Evolutionary conservation across 306 rosid species (phyloP), one percentile per base, ranked within the genome.

Genomic region (Quercus engelmannii): DNA sequence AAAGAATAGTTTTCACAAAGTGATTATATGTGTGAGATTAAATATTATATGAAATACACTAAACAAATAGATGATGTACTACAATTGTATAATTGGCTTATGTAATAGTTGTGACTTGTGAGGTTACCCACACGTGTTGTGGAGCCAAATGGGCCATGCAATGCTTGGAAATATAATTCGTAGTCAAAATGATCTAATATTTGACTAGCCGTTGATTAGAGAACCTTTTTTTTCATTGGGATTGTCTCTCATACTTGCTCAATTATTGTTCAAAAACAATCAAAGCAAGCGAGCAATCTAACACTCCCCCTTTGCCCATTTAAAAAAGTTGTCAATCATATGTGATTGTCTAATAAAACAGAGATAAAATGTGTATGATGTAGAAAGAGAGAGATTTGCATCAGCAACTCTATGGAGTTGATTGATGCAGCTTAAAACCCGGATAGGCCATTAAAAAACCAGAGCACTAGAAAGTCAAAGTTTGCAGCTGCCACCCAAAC

Each of bases 251-350:
- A 65, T 69, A 2, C n/a, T 74, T 67, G 51, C 21, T 80, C 84
- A 85, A 85, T 87, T 79, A 85, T 84, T 82, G 79, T 35, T 14
- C 72, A 21, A 82, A 41, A 41, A 41, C 46, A 41, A 41, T 41
- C 46, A 41, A 77, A 74, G 69, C 55, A 20, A 73, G 17, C 23
- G 41, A 56, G 17, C 30, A 6, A 15, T 71, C 63, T 10, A 71
- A 19, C 79, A 65, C 62, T 38, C 30, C 43, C 46, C 52, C 26
- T 63, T 71, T 28, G 65, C 67, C 58, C 58, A 14, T 77, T 28
- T n/a, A 6, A 30, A 30, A 6, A 25, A 12, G 19, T 30, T 23
- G 19, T 11, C 10, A 72, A 19, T 20, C 15, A 12, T 13, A 54
- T 33, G 49, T 21, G 23, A 9, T 51, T 23, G 46, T 15, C 57